Conservation (phyloP, 2,329 filamentous ascomycete species). For the Coniochaeta ligniaria region DNA sequence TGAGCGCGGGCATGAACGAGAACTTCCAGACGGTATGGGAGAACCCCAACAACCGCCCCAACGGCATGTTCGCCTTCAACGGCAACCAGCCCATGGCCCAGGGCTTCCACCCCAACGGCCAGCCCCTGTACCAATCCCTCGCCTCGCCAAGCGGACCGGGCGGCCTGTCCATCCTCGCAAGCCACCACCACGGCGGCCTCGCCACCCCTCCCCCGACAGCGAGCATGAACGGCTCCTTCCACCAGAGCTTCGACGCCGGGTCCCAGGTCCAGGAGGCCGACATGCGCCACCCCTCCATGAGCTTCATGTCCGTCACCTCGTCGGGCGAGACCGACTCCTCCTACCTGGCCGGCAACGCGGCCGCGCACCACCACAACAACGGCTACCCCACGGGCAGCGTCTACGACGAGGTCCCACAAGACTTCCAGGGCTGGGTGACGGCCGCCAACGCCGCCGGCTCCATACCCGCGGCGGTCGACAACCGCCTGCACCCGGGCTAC, state of each 20-base stretch:
- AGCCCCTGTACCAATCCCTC: neutral
- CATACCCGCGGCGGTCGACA: neutral
- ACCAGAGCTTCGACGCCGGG: conserved; percentile 29
- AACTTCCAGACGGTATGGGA: conserved; percentile 45
- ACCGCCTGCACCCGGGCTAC: neutral
- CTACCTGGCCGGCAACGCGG: neutral
- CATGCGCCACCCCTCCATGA: conserved; percentile 6
- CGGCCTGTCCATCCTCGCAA: conserved; percentile 42
- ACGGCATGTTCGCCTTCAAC: conserved; percentile 10
- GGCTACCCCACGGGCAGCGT: neutral
- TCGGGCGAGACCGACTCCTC: neutral
- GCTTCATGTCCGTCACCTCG: conserved; percentile 9
- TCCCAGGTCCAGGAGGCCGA: neutral
- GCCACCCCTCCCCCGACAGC: conserved; percentile 51
- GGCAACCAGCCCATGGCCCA: conserved; percentile 8
- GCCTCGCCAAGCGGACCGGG: conserved; percentile 16
- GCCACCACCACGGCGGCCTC: conserved; percentile 29
- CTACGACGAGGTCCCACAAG: neutral
- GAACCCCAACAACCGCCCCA: conserved; percentile 15
- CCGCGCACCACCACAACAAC: neutral
- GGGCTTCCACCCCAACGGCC: neutral
- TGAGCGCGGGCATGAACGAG: conserved; percentile 50
- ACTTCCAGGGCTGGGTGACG: conserved; percentile 1
- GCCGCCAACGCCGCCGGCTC: neutral
- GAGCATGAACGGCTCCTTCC: conserved; percentile 38